These are phyloP conservation scores for Tylopilus plumbeoviolaceoides DNA, from an alignment of 768 basidiomycete genomes.

Conservation along the genomic window DNA sequence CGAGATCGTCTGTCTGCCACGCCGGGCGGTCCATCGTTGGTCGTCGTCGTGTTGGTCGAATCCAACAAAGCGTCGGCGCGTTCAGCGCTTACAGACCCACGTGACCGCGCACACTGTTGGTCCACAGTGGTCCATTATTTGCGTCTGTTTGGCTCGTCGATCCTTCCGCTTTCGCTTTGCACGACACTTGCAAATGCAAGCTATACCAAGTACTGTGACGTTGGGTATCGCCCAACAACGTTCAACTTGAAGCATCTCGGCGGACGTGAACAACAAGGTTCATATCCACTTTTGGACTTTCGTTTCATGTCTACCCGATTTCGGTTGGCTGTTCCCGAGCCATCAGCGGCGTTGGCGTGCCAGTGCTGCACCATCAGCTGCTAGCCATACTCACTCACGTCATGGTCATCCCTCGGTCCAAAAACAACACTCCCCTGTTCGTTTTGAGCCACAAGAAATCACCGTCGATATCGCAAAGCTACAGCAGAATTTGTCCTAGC, in stretches of 20 bases:
- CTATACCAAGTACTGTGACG: too few relatives aligned
- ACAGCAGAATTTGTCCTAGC: neutral
- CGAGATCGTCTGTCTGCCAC: conserved; percentile 88
- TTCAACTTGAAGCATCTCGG: too few relatives aligned
- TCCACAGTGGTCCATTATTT: conserved; percentile 18
- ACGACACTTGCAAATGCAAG: too few relatives aligned
- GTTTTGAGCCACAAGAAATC: neutral
- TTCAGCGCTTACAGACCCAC: conserved; percentile 11
- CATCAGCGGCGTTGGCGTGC: conserved; percentile 4
- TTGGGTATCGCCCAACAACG: too few relatives aligned
- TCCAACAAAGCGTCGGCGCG: conserved; percentile 7
- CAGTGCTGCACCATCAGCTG: too few relatives aligned
- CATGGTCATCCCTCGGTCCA: neutral
- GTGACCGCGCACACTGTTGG: conserved; percentile 27
- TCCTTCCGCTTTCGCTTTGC: conserved; percentile 14
- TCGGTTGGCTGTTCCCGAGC: neutral
- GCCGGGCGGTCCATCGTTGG: conserved; percentile 44
- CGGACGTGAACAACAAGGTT: neutral
- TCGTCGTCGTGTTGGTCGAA: neutral
- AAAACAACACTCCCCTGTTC: conserved; percentile 1
- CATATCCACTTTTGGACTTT: neutral
- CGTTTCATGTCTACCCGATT: conserved; percentile 15
- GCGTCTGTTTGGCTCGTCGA: conserved; percentile 14
- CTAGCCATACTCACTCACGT: neutral
- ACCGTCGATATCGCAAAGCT: too few relatives aligned